Conservation (phyloP, 2,329 filamentous ascomycete genomes). For the Pseudopithomyces maydicus region DNA sequence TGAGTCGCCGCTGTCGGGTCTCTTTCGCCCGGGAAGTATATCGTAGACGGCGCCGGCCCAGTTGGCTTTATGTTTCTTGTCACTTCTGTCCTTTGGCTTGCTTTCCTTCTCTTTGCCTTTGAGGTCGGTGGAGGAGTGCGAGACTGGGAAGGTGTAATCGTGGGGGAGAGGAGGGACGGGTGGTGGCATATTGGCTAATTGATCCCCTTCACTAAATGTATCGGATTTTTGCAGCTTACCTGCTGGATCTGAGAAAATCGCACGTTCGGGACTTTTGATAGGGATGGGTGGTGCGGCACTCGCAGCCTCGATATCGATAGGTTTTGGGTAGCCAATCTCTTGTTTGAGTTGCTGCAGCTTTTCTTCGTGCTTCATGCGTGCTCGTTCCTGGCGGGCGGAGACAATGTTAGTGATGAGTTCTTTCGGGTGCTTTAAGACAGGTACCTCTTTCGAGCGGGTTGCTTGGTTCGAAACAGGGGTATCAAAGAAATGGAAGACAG, state of each 20-base stretch:
- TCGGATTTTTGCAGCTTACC: not conserved
- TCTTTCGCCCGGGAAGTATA: not conserved
- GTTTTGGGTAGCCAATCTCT: slow-evolving; percentile 27
- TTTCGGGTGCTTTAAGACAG: not conserved
- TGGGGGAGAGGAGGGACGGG: not conserved
- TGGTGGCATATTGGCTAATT: not conserved
- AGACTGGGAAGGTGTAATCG: not conserved
- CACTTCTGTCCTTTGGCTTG: not conserved
- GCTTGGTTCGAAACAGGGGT: not conserved
- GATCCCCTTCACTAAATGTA: not conserved
- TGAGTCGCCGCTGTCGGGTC: not conserved
- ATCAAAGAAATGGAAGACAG: not conserved
- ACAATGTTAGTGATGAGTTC: not conserved
- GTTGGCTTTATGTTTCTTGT: not conserved
- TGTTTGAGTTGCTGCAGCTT: slow-evolving; percentile 30
- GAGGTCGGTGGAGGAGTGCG: not conserved
- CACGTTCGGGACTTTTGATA: not conserved
- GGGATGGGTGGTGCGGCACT: slow-evolving; percentile 2
- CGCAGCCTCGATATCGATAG: slow-evolving; percentile 12
- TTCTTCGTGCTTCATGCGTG: not conserved
- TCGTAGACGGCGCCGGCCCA: not conserved
- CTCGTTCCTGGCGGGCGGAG: not conserved
- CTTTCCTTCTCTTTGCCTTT: not conserved
- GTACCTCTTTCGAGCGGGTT: not conserved
- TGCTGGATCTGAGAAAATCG: not conserved